These are phyloP conservation scores for Parietaria judaica DNA, from an alignment of 306 rosid genomes.

Conservation along the genomic window DNA sequence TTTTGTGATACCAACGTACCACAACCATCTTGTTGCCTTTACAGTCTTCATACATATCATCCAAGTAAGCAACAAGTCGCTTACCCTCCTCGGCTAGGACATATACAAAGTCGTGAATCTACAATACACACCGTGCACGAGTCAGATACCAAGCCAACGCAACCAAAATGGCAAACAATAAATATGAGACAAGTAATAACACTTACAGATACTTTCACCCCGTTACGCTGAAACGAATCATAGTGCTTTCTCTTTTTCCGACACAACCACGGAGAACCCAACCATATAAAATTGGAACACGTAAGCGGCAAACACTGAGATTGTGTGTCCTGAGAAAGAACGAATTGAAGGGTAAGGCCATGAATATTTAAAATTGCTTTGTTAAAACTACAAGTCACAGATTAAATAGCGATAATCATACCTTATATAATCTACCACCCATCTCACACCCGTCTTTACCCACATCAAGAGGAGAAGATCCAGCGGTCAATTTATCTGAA, in stretches of 20 bases:
- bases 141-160: slow-evolving; percentile 5
- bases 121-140: slow-evolving; percentile 12
- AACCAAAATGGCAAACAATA: not conserved
- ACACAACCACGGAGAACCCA: slow-evolving; percentile 57
- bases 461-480: slow-evolving; percentile 14
- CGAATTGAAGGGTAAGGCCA: not conserved
- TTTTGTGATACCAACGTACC: slow-evolving; percentile 95
- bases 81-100: slow-evolving; percentile 88
- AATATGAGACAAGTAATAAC: not conserved
- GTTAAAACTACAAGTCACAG: not conserved
- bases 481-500: slow-evolving; percentile 30
- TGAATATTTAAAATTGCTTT: too few relatives aligned
- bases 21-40: slow-evolving; percentile 91
- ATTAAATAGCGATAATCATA: slow-evolving; percentile 21
- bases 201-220: slow-evolving; percentile 67
- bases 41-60: slow-evolving; percentile 89
- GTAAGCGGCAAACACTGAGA: slow-evolving; percentile 21
- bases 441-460: slow-evolving; percentile 19
- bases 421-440: slow-evolving; percentile 40
- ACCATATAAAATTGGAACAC: slow-evolving; percentile 49
- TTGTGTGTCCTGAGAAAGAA: slow-evolving; percentile 37
- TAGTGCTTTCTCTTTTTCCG: slow-evolving; percentile 62
- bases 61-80: slow-evolving; percentile 82
- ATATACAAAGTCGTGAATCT: slow-evolving; percentile 78
- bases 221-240: slow-evolving; percentile 47